Percentiles rank a stretch among this genome's conserved stretches.
Evolutionary conservation across 768 basidiomycete genomes (phyloP).

Genomic region (Amanita pallidorosea): DNA sequence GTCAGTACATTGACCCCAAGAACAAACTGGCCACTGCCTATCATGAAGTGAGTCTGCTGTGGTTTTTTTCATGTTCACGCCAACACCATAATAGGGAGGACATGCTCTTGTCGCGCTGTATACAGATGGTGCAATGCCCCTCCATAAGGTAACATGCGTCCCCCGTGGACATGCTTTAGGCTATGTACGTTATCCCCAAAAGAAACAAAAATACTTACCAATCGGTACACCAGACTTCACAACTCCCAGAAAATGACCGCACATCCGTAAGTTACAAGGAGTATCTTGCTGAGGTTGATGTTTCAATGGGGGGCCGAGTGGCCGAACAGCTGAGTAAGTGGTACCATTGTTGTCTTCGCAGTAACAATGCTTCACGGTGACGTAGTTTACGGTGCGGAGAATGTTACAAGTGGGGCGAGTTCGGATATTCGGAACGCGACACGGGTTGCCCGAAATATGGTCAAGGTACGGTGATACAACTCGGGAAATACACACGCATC

Average conservation of each 20-base stretch:
- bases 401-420: slow-evolving; percentile 86
- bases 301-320: slow-evolving; percentile 88
- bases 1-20: slow-evolving; percentile 79
- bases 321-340: slow-evolving; percentile 82
- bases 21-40: slow-evolving; percentile 88
- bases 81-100: slow-evolving; percentile 47
- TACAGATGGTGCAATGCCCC: slow-evolving; percentile 90
- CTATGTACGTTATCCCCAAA: slow-evolving; percentile 39
- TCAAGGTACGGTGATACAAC: slow-evolving; percentile 49
- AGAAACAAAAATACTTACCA: not conserved
- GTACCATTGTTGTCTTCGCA: slow-evolving; percentile 1
- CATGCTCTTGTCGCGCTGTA: slow-evolving; percentile 93
- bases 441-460: slow-evolving; percentile 73
- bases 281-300: slow-evolving; percentile 78
- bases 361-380: slow-evolving; percentile 8
- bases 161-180: slow-evolving; percentile 93
- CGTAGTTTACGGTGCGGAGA: slow-evolving; percentile 77
- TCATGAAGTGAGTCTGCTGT: slow-evolving; percentile 60
- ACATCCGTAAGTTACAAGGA: slow-evolving; percentile 63
- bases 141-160: slow-evolving; percentile 97
- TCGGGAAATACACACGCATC: not conserved
- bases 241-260: slow-evolving; percentile 70
- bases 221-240: slow-evolving; percentile 42
- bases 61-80: not conserved
- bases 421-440: slow-evolving; percentile 83